A percentile compares a stretch with the other conserved stretches of the same genome.
These are phyloP conservation scores for Coemansia sp. DNA, from an alignment of 192 early-diverging fungal species.

Conservation along the genomic window DNA sequence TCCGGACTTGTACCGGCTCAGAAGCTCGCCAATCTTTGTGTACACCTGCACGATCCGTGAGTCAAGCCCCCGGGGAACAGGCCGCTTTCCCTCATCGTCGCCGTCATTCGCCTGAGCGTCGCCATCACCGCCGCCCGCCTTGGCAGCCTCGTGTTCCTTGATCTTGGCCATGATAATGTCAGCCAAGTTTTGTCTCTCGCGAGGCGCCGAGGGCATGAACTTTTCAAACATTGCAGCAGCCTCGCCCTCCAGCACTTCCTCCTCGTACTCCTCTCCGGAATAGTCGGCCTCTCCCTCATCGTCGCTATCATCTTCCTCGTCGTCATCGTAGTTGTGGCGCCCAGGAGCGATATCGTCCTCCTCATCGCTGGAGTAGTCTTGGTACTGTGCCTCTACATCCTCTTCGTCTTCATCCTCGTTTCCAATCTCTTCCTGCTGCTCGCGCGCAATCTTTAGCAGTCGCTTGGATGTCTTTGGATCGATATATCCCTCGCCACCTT, in stretches of 20 bases:
- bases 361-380: conserved; percentile 33
- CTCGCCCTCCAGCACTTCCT: conserved; percentile 72
- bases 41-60: conserved; percentile 95
- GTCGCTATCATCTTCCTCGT: conserved; percentile 15
- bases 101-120: background rate
- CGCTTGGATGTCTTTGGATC: conserved; percentile 89
- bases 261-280: conserved; percentile 69
- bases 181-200: conserved; percentile 84
- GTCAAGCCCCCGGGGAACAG: conserved; percentile 61
- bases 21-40: conserved; percentile 77
- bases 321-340: conserved; percentile 8
- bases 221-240: conserved; percentile 86
- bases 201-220: conserved; percentile 84
- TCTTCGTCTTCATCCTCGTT: conserved; percentile 61
- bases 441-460: conserved; percentile 82
- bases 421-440: conserved; percentile 87
- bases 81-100: conserved; percentile 16
- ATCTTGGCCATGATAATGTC: conserved; percentile 98
- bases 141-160: conserved; percentile 64
- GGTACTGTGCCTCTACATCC: conserved; percentile 32
- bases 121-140: conserved; percentile 9
- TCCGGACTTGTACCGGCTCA: conserved; percentile 92
- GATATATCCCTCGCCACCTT: conserved; percentile 53
- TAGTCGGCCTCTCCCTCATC: conserved; percentile 69
- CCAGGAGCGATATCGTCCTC: background rate